These are phyloP conservation scores for Metrosideros polymorpha DNA, from an alignment of 441 rosid genomes.

Conservation along the genomic window DNA sequence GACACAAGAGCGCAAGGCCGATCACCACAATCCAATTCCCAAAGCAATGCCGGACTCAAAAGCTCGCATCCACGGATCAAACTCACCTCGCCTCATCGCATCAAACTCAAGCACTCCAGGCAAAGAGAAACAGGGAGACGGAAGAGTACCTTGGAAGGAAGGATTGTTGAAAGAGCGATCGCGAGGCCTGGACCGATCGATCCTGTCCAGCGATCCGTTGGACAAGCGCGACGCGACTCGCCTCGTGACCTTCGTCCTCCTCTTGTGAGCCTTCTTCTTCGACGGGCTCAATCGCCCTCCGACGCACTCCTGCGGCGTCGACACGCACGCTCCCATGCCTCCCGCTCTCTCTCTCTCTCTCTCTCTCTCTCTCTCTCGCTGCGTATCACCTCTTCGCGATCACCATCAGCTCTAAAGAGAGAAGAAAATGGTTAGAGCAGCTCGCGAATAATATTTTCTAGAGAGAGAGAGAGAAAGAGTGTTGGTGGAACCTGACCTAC, in stretches of 20 bases:
- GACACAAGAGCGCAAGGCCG: neutral
- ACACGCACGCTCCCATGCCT: conserved; percentile 4
- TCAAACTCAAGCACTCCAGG: neutral
- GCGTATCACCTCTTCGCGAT: neutral
- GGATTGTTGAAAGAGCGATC: neutral
- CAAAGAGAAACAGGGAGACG: neutral
- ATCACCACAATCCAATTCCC: neutral
- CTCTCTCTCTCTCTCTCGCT: neutral
- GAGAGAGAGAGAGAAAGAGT: neutral
- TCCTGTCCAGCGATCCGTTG: neutral
- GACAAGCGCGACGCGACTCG: neutral
- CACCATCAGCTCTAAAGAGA: neutral
- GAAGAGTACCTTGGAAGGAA: neutral
- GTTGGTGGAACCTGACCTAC: neutral
- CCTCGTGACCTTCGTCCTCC: neutral
- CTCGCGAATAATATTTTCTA: neutral
- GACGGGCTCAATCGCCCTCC: neutral
- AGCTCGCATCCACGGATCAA: neutral
- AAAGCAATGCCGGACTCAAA: neutral
- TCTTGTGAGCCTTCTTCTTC: neutral
- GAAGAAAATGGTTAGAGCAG: neutral
- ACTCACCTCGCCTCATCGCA: neutral
- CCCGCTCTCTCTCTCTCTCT: neutral
- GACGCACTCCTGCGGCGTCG: conserved; percentile 1
- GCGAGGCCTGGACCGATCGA: neutral